phyloP scores from a whole-genome alignment of 2,329 filamentous ascomycete genomes.

The Phyllosticta paracitricarpa region DNA sequence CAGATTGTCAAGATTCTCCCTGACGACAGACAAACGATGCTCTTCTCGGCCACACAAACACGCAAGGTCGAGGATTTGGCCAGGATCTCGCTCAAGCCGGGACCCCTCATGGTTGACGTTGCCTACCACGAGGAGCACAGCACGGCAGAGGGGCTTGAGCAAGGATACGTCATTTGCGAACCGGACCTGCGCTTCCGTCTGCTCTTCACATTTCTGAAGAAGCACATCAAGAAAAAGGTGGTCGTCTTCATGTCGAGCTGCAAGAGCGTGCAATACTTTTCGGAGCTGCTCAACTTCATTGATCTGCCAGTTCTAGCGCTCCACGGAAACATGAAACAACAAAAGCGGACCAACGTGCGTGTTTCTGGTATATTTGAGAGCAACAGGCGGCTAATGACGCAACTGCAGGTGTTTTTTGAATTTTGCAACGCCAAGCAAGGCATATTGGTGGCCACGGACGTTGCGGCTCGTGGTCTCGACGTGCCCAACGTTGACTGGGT shows the following conservation, averaged over 20 bases:
- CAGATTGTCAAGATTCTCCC: slow-evolving; percentile 83
- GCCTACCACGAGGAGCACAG: slow-evolving; percentile 81
- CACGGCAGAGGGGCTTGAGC: slow-evolving; percentile 87
- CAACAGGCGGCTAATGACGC: background rate
- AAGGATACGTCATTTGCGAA: slow-evolving; percentile 91
- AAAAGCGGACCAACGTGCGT: slow-evolving; percentile 83
- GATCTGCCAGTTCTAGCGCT: slow-evolving; percentile 80
- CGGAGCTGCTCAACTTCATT: slow-evolving; percentile 92
- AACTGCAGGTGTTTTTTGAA: slow-evolving; percentile 61
- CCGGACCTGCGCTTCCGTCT: slow-evolving; percentile 88
- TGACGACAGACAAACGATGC: slow-evolving; percentile 82
- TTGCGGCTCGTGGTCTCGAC: slow-evolving; percentile 88
- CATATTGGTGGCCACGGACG: slow-evolving; percentile 90
- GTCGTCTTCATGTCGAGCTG: slow-evolving; percentile 74
- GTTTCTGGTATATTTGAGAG: background rate
- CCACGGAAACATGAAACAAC: slow-evolving; percentile 92
- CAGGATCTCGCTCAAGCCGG: slow-evolving; percentile 80
- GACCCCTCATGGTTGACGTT: slow-evolving; percentile 94
- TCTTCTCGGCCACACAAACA: slow-evolving; percentile 98
- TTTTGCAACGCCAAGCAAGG: slow-evolving; percentile 80
- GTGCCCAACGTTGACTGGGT: slow-evolving; percentile 96
- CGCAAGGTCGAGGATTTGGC: slow-evolving; percentile 97
- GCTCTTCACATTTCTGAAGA: slow-evolving; percentile 88
- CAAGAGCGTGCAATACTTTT: slow-evolving; percentile 86
- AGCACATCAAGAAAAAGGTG: slow-evolving; percentile 90